A percentile compares a stretch with the other conserved stretches of the same genome.
Conservation (phyloP, 176 grass and related monocot genomes). For the Bonia amplexicaulis region DNA sequence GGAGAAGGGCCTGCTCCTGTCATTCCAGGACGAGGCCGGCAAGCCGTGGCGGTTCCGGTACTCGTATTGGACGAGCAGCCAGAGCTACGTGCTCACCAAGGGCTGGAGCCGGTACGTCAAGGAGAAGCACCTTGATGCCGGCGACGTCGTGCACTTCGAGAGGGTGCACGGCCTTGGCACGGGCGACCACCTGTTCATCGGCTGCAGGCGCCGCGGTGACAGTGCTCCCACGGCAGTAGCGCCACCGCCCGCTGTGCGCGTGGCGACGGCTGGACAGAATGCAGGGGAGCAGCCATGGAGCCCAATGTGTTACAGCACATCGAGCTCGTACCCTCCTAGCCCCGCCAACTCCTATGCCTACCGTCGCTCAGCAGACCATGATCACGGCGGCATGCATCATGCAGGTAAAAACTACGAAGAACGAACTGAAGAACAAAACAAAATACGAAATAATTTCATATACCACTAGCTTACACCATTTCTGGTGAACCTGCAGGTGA, state of each 20-base stretch:
- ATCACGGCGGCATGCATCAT: constrained; percentile 37
- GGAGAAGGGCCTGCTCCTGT: constrained; percentile 73
- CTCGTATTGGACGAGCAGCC: constrained; percentile 98
- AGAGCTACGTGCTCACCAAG: constrained; percentile 97
- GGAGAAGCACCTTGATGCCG: constrained; percentile 81
- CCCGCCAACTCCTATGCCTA: constrained; percentile 43
- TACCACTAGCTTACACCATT: constrained; percentile 22
- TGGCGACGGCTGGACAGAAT: constrained; percentile 9
- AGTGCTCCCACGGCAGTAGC: background rate
- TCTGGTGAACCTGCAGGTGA: constrained; percentile 37
- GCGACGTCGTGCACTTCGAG: constrained; percentile 72
- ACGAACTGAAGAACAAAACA: background rate
- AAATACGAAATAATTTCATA: constrained; percentile 7
- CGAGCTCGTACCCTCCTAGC: constrained; percentile 51
- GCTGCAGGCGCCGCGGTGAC: constrained; percentile 42
- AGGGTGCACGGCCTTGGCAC: constrained; percentile 36
- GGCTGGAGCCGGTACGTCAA: constrained; percentile 97
- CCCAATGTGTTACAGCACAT: constrained; percentile 58
- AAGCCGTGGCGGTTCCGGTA: constrained; percentile 87
- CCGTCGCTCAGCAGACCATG: constrained; percentile 37
- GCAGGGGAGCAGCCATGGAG: constrained; percentile 54
- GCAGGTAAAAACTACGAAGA: constrained; percentile 36
- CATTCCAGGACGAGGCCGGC: constrained; percentile 78
- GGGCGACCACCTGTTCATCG: constrained; percentile 58
- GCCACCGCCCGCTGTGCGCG: constrained; percentile 5